Evolutionary conservation across 352 stramenopile genomes (phyloP).

Genomic region (Aphanomyces euteiches): DNA sequence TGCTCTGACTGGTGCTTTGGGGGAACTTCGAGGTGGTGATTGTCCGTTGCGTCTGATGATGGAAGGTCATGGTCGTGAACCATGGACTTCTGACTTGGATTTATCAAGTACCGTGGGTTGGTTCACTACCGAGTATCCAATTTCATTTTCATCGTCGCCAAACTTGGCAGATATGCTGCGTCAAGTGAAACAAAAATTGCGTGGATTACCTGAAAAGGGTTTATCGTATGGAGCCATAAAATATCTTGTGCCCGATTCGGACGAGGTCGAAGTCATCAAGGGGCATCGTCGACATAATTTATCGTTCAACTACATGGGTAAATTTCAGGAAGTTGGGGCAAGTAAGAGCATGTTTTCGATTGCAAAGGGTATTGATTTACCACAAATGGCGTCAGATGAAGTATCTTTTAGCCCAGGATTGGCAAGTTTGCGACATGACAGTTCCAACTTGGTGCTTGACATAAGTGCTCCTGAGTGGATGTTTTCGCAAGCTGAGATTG

Average conservation of each 20-base stretch:
- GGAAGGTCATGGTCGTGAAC: neutral
- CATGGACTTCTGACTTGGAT: neutral
- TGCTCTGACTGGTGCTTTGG: neutral
- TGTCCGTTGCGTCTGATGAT: neutral
- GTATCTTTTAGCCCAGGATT: no score
- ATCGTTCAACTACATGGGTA: no score
- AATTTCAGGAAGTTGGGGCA: no score
- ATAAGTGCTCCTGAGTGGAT: no score
- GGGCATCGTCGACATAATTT: no score
- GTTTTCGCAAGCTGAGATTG: neutral
- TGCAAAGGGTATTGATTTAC: no score
- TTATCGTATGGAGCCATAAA: constrained; percentile 9
- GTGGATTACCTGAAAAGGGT: neutral
- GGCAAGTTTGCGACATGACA: no score
- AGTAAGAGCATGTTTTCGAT: no score
- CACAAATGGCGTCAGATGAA: no score
- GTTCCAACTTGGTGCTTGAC: no score
- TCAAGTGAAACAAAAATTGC: constrained; percentile 3
- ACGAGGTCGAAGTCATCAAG: no score
- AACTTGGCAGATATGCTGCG: neutral
- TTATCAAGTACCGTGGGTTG: neutral
- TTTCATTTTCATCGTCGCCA: neutral
- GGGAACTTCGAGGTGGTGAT: neutral
- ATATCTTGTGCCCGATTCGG: neutral
- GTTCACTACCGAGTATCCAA: neutral